Base-by-base conservation (phyloP, 2,329 filamentous ascomycete species). In the Monilinia polystroma region DNA sequence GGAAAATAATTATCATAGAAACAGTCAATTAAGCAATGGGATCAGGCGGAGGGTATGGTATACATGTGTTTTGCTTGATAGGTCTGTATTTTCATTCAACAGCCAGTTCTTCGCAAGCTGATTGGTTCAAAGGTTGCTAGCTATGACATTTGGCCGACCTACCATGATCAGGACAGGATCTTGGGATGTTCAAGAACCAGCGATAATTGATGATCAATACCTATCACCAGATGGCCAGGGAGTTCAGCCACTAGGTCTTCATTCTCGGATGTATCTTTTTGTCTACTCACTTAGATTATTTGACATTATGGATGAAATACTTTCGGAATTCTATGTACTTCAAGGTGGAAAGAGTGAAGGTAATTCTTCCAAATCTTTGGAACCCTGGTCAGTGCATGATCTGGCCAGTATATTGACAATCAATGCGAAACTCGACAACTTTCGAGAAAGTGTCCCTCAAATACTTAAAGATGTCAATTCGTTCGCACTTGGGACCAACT, bases 1-100 rank as follows among this genome's bases (percentile, higher is more conserved):
- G 8, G 70, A 70, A 43, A 4, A 53, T 3, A 18, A 16, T 20
- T 52, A 20, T 5, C 26, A 14, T 8, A 32, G 57, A 32, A 49
- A 26, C 1, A 70, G 56, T 18, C 76, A 77, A 55, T 55, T 75
- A 7, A 68, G 71, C 14, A 69, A 70, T 1, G 76, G 77, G 66
- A 77, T 76, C 66, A 72, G 70, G 38, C 67, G 73, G 0, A 71
- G 76, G 35, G 71, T 77, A 14, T 78, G 76, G 76, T 70, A 74
- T 52, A 70, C 59, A 49, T 77, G 76, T 68, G 52, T 75, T 4
- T 68, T 68, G 14, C 49, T 78, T 26, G 76, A 78, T 54, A 14
- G 63, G 63, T 58, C 52, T 67, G 76, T 75, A 38, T 18, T 38
- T 20, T 43, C 32, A 2, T 32, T 63, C 49, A 18, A 54, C 23